Evolutionary conservation across 306 rosid genomes (phyloP).

Genomic region (peach (Prunus persica)): DNA sequence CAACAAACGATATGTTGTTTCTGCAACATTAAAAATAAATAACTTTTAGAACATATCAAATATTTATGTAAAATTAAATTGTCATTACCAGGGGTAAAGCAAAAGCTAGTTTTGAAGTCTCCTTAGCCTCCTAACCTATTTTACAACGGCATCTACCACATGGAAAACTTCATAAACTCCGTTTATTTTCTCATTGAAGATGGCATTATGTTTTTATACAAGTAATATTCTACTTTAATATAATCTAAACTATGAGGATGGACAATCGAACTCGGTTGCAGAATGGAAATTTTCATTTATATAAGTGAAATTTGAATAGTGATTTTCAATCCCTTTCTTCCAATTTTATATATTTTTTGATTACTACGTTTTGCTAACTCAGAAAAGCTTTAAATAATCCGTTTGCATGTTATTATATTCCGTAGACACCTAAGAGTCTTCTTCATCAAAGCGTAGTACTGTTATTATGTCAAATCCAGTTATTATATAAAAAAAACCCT

Average conservation of each 20-base stretch:
- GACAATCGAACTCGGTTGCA: accelerated
- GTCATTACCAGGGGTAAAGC: too few species aligned
- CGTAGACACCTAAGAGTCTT: not conserved
- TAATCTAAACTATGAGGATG: accelerated
- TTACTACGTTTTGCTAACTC: not conserved
- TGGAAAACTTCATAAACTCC: too few species aligned
- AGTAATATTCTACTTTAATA: too few species aligned
- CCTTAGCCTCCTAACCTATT: too few species aligned
- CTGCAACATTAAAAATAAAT: slow-evolving; percentile 12
- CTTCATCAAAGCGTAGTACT: not conserved
- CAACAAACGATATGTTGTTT: slow-evolving; percentile 17
- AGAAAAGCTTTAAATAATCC: not conserved
- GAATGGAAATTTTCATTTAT: accelerated
- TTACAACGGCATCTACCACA: too few species aligned
- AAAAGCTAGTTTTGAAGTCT: too few species aligned
- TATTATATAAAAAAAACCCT: not conserved
- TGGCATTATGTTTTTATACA: too few species aligned
- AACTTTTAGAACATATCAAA: too few species aligned
- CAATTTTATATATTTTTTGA: not conserved
- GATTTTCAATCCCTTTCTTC: not conserved
- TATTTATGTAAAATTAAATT: too few species aligned
- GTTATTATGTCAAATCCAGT: not conserved
- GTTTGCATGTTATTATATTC: not conserved
- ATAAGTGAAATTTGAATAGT: not conserved
- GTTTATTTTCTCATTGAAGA: too few species aligned